Base-by-base conservation (phyloP, 179 eudicot species). In the Beta lomatogona region DNA sequence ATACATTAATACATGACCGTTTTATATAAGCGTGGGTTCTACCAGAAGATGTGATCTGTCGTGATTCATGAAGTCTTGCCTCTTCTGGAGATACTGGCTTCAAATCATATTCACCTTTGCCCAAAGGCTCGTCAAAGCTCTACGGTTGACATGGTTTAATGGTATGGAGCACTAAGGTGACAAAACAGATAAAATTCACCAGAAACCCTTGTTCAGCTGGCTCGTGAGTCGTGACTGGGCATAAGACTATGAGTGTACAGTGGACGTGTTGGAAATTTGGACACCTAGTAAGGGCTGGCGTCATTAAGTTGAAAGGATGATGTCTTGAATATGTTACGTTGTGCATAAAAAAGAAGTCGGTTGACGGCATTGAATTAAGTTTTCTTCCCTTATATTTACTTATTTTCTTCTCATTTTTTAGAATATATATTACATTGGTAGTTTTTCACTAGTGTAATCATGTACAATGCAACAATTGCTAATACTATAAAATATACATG, bases 71-170 rank as follows among this genome's bases (percentile, higher is more conserved):
- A n/a, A 46, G 0, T 73, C 19, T 21, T 16, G 41, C 44, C 18
- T 50, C 60, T 72, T 54, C 6, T 52, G 48, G 77, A 73, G 45
- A 73, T 73, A 31, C 48, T 73, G 48, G 19, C 13, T 11, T 73
- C 63, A 54, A 15, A 54, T 53, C 61, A 21, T 53, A 54, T 73
- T 6, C 45, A 52, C 28, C 41, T 52, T 48, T 22, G 19, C 75
- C 36, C 59, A 22, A 72, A 72, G 54, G 36, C 15, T 21, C 7
- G 45, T 46, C 59, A 72, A 72, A 50, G 60, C 41, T 36, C 76
- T 54, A 53, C 11, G 36, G 36, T 71, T 53, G n/a, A 72, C 54
- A 44, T 45, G 44, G 41, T 9, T 11, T 10, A 21, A 50, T 48
- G 69, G 25, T 12, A 52, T 73, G 6, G 21, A 53, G 48, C 19